A percentile compares a stretch with the other conserved stretches of the same genome.
phyloP scores from a whole-genome alignment of 1,284 basidiomycete species.

The Paramarasmius palmivorus region DNA sequence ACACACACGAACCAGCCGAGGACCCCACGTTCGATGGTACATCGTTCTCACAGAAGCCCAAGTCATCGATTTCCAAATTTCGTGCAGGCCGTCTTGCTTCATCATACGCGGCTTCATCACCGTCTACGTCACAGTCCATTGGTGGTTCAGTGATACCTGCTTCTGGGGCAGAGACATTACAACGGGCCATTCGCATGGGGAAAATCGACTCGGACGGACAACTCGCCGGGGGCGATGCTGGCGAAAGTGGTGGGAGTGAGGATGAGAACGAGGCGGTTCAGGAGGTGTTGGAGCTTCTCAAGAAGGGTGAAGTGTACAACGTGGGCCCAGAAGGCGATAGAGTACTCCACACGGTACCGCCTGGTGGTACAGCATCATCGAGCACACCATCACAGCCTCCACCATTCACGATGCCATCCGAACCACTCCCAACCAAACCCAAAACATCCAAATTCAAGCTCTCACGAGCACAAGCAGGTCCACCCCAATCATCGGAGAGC shows the following conservation, averaged over 20 bases:
- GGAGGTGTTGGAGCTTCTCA: conserved; percentile 57
- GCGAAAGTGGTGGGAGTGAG: conserved; percentile 49
- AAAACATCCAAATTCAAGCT: conserved; percentile 28
- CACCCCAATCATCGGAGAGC: conserved; percentile 12
- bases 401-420: conserved; percentile 14
- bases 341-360: conserved; percentile 25
- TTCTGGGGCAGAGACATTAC: conserved; percentile 51
- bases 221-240: conserved; percentile 60
- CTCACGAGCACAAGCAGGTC: no score
- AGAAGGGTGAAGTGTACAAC: conserved; percentile 59
- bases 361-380: conserved; percentile 17
- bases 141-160: conserved; percentile 52
- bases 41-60: conserved; percentile 29
- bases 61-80: conserved; percentile 60
- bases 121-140: conserved; percentile 34
- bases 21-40: conserved; percentile 20
- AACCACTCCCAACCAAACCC: conserved; percentile 34
- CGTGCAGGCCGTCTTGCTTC: conserved; percentile 52
- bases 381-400: conserved; percentile 12
- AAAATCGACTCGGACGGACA: conserved; percentile 53
- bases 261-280: conserved; percentile 45
- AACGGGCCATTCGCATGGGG: conserved; percentile 59
- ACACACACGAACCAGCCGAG: conserved; percentile 38
- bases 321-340: conserved; percentile 46
- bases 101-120: conserved; percentile 41